Percentiles rank a stretch among this genome's conserved stretches.
Conservation (phyloP, 768 basidiomycete species). For the Tremella yokohamensis region DNA sequence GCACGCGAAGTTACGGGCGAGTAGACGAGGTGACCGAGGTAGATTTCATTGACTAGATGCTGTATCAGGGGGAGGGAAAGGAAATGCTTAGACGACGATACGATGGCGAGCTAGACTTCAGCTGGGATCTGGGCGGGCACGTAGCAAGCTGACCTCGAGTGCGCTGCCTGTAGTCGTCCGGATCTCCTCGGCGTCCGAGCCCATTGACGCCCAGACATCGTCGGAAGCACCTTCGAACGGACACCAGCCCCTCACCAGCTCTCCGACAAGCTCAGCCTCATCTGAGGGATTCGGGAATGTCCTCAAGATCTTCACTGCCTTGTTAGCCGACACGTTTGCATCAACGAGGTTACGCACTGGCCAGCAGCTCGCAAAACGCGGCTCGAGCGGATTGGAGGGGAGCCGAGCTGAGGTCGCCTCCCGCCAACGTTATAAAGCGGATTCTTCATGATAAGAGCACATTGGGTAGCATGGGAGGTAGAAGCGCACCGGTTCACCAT, state of each 20-base stretch:
- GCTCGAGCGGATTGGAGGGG: constrained; percentile 67
- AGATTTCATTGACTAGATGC: constrained; percentile 80
- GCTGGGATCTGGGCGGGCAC: not conserved
- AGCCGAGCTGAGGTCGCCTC: constrained; percentile 71
- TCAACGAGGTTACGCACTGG: constrained; percentile 51
- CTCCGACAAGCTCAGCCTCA: constrained; percentile 71
- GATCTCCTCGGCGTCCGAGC: constrained; percentile 60
- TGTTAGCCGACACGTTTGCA: not conserved
- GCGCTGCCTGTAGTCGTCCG: constrained; percentile 70
- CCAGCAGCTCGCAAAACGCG: constrained; percentile 78
- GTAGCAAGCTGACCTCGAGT: constrained; percentile 64
- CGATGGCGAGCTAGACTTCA: constrained; percentile 71
- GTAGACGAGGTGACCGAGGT: constrained; percentile 58
- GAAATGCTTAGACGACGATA: constrained; percentile 77
- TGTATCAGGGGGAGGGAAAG: constrained; percentile 79
- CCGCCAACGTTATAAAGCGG: constrained; percentile 69
- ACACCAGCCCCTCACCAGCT: constrained; percentile 78
- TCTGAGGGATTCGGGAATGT: constrained; percentile 62
- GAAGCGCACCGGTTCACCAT: constrained; percentile 47
- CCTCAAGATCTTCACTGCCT: constrained; percentile 66
- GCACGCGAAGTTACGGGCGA: constrained; percentile 59
- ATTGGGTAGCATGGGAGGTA: not conserved
- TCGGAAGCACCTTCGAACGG: constrained; percentile 71
- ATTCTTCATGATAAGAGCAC: constrained; percentile 25
- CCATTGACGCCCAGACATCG: constrained; percentile 63